Conservation (phyloP, 2,329 filamentous ascomycete species). For the Phialocephala subalpina region DNA sequence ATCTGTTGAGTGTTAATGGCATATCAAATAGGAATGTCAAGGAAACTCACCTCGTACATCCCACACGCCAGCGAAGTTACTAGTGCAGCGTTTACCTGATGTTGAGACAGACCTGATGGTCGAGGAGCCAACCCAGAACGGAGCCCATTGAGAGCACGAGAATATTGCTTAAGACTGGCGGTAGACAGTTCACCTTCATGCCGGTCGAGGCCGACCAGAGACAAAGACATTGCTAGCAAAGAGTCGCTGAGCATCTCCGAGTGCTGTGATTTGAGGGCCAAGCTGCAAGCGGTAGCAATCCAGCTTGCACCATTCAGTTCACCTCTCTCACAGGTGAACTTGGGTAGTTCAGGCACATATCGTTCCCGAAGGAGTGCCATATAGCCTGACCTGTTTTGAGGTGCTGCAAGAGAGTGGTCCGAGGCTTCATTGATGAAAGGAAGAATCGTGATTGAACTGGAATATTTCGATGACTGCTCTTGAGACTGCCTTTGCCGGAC, state of each 20-base stretch:
- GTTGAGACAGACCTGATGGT: slow-evolving; percentile 2
- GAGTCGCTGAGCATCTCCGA: slow-evolving; percentile 21
- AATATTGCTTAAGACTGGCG: slow-evolving; percentile 23
- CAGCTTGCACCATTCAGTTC: slow-evolving; percentile 8
- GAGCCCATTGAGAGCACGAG: slow-evolving; percentile 21
- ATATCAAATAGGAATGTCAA: background rate
- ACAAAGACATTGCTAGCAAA: slow-evolving; percentile 25
- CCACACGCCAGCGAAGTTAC: slow-evolving; percentile 22
- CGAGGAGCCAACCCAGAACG: slow-evolving; percentile 11
- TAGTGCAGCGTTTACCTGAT: slow-evolving; percentile 20
- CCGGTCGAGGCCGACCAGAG: slow-evolving; percentile 13
- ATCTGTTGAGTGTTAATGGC: slow-evolving; percentile 11
- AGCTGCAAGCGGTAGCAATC: slow-evolving; percentile 15
- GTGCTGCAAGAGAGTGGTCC: slow-evolving; percentile 14
- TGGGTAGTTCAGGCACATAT: slow-evolving; percentile 20
- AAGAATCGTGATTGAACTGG: background rate
- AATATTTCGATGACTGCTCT: background rate
- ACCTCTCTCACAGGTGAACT: background rate
- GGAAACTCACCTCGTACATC: slow-evolving; percentile 25
- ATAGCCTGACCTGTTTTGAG: slow-evolving; percentile 22
- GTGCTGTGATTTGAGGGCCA: slow-evolving; percentile 12
- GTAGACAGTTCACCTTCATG: background rate
- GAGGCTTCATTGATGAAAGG: slow-evolving; percentile 1
- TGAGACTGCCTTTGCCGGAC: background rate
- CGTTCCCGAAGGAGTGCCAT: slow-evolving; percentile 21